Evolutionary conservation across 352 stramenopile species (phyloP), one percentile per base, ranked within the genome.

Genomic region (Blastocystis sp.): DNA sequence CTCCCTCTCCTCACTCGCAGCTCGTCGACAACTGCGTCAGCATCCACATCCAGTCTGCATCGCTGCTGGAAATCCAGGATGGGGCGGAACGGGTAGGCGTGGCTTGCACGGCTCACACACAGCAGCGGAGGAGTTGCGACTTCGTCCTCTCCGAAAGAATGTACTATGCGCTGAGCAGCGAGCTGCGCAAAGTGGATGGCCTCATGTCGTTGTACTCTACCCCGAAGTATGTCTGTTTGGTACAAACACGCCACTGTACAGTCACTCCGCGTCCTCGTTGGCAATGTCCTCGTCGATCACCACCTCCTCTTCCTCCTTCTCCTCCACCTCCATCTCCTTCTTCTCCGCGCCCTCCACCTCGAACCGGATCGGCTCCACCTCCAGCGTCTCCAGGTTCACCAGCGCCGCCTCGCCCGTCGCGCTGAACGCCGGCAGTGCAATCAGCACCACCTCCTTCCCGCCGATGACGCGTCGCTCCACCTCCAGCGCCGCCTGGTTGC

Each of bases 241-340:
- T 84, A 4, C 38, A 84, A 84, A 68, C 52, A 84, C 2, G 11
- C 6, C 60, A 84, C 57, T 57, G 48, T 57, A 57, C 48, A 57
- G 48, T 57, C 14, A 57, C 14, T 84, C 57, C 4, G 65, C 52
- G 34, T 76, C 66, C 48, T 84, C 74, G 66, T 84, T 84, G 24
- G 48, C 74, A 24, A 84, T 84, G 45, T 84, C 57, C 60, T 84
- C 74, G 24, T 84, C 74, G 21, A 84, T 84, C 21, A 84, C 38
- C 4, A 84, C 48, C 3, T 80, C 78, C 34, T 90, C 76, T 40
- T 65, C 43, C 40, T 82, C 48, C 42, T 28, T 21, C 48, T 64
- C 10, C 34, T 71, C 69, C n/a, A 60, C 24, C 52, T 90, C 57
- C 57, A 34, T 52, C 21, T 54, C 10, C 7, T 14, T 45, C 34